Evolutionary conservation across 768 basidiomycete species (phyloP).

Genomic region (Lentinula sp.): DNA sequence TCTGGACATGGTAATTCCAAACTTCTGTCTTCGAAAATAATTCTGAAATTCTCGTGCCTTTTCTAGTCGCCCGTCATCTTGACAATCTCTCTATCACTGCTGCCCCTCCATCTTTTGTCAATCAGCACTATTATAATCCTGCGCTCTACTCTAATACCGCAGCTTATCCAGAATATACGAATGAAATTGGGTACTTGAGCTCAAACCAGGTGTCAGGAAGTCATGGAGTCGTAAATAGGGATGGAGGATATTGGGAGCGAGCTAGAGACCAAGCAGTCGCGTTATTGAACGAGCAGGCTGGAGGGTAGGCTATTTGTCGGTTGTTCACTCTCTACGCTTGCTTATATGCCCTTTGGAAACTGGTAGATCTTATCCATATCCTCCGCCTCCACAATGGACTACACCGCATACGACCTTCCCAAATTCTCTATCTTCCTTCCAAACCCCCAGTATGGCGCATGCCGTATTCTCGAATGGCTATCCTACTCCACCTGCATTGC

Average conservation of each 20-base stretch:
- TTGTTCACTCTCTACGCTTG: conserved; percentile 10
- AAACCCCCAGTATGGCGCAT: conserved; percentile 53
- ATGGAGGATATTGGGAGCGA: conserved; percentile 59
- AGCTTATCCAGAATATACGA: conserved; percentile 46
- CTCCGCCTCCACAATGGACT: conserved; percentile 30
- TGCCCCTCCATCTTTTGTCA: conserved; percentile 57
- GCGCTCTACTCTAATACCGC: conserved; percentile 42
- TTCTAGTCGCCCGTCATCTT: conserved; percentile 60
- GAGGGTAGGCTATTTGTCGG: conserved; percentile 32
- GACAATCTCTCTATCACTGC: conserved; percentile 51
- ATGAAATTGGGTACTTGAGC: conserved; percentile 53
- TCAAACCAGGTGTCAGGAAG: conserved; percentile 30
- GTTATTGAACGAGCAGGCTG: conserved; percentile 49
- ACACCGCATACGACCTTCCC: conserved; percentile 15
- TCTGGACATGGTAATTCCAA: conserved; percentile 56
- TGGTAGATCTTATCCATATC: conserved; percentile 34
- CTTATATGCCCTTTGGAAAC: conserved; percentile 7
- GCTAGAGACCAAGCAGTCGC: conserved; percentile 56
- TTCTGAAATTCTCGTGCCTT: conserved; percentile 14
- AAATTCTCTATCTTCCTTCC: conserved; percentile 34
- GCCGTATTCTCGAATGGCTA: conserved; percentile 59
- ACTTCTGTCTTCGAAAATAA: conserved; percentile 3
- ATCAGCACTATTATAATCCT: conserved; percentile 50
- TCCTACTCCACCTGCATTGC: conserved; percentile 69
- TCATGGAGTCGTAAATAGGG: conserved; percentile 8